A percentile compares a stretch with the other conserved stretches of the same genome.
phyloP scores from a whole-genome alignment of 805 yeast genomes.

The Saccharomycopsis schoenii region DNA sequence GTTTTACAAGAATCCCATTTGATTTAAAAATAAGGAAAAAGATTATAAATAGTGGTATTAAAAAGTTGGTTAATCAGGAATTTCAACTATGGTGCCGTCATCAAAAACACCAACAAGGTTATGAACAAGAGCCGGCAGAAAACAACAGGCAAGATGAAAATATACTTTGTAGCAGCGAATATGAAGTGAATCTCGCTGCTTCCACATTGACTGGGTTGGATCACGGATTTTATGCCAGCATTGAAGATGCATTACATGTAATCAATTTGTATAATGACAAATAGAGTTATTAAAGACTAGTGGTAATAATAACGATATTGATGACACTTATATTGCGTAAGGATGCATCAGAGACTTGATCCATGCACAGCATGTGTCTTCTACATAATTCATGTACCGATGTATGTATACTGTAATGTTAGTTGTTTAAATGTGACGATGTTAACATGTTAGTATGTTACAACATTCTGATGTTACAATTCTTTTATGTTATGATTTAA shows the following conservation, averaged over 20 bases:
- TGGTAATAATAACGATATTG: too few relatives aligned
- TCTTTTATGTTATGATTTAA: too few relatives aligned
- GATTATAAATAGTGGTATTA: conserved; percentile 26
- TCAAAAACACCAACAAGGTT: background rate
- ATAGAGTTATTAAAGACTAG: background rate
- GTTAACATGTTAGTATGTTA: too few relatives aligned
- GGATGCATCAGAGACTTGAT: too few relatives aligned
- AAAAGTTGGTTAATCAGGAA: conserved; percentile 11
- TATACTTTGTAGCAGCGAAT: background rate
- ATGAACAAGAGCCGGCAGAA: too few relatives aligned
- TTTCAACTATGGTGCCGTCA: background rate
- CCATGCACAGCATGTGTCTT: too few relatives aligned
- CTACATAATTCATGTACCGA: too few relatives aligned
- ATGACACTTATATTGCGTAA: too few relatives aligned
- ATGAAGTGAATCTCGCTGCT: background rate
- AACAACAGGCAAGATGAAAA: background rate
- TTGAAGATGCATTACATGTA: conserved; percentile 18
- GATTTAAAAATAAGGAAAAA: conserved; percentile 22
- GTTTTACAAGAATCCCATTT: conserved; percentile 27
- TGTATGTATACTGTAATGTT: too few relatives aligned
- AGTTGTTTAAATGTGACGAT: too few relatives aligned
- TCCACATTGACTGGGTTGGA: conserved; percentile 10
- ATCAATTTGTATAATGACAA: background rate
- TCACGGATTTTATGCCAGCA: conserved; percentile 18
- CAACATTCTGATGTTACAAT: too few relatives aligned